Evolutionary conservation across 495 filamentous ascomycete genomes (phyloP).

Genomic region (Talaromyces wortmannii): DNA sequence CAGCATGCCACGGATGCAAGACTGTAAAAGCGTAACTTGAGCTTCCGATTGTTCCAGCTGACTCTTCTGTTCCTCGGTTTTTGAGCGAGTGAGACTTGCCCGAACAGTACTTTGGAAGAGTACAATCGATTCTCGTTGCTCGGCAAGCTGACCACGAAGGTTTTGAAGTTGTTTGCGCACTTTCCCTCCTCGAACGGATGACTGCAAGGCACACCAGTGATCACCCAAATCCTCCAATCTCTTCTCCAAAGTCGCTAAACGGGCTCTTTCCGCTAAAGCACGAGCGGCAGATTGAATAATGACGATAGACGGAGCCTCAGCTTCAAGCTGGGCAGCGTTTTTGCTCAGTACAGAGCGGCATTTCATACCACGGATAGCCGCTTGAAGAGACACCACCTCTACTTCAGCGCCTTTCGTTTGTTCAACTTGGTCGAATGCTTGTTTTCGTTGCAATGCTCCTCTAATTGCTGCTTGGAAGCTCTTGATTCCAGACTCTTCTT

Average conservation of each 20-base stretch:
- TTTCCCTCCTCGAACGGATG: constrained; percentile 30
- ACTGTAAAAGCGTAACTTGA: constrained; percentile 38
- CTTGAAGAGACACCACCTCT: constrained; percentile 60
- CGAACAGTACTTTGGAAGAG: constrained; percentile 27
- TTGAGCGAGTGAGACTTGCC: constrained; percentile 24
- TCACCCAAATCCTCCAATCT: constrained; percentile 23
- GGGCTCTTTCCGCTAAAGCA: constrained; percentile 28
- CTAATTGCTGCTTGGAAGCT: constrained; percentile 55
- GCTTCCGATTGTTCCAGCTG: constrained; percentile 26
- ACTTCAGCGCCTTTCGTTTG: constrained; percentile 38
- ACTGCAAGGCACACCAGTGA: constrained; percentile 29
- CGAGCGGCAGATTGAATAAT: constrained; percentile 38
- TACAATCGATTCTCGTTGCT: constrained; percentile 20
- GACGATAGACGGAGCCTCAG: constrained; percentile 27
- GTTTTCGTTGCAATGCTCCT: constrained; percentile 49
- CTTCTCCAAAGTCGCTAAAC: constrained; percentile 16
- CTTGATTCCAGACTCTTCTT: constrained; percentile 50
- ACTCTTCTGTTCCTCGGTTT: constrained; percentile 22
- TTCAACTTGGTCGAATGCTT: constrained; percentile 37
- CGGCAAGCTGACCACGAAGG: constrained; percentile 18
- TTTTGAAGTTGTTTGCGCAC: constrained; percentile 15
- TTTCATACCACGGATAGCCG: constrained; percentile 52
- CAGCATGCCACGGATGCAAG: constrained; percentile 34
- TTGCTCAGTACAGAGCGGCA: constrained; percentile 31
- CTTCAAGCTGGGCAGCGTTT: constrained; percentile 20